Conservation (phyloP, 257 asterid genomes). For the Fraxinus anomala region DNA sequence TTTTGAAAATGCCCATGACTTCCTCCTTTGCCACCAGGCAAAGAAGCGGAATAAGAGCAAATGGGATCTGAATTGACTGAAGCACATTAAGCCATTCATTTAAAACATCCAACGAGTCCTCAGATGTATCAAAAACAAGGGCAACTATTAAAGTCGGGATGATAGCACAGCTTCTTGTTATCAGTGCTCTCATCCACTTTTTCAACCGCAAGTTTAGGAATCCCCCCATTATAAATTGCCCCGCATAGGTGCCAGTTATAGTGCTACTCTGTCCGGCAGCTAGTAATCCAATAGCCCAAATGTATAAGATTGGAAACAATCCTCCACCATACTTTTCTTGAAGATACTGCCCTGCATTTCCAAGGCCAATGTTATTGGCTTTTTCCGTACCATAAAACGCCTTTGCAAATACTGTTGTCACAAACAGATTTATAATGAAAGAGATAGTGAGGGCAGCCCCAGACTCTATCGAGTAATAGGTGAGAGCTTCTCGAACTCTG, state of each 20-base stretch:
- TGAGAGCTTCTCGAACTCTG: conserved; percentile 68
- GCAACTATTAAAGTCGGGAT: conserved; percentile 74
- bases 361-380: conserved; percentile 69
- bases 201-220: conserved; percentile 62
- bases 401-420: conserved; percentile 77
- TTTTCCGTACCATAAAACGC: conserved; percentile 66
- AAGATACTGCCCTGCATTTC: conserved; percentile 74
- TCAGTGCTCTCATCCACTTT: conserved; percentile 76
- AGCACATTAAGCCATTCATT: conserved; percentile 86
- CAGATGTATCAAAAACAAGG: conserved; percentile 64
- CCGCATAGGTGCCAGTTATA: conserved; percentile 79
- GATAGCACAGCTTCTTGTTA: conserved; percentile 75
- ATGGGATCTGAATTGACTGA: conserved; percentile 80
- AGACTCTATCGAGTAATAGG: conserved; percentile 75
- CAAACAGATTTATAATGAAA: conserved; percentile 67
- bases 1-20: conserved; percentile 77
- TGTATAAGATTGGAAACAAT: conserved; percentile 61
- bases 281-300: conserved; percentile 77
- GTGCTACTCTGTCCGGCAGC: conserved; percentile 93
- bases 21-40: conserved; percentile 75
- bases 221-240: conserved; percentile 85
- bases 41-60: conserved; percentile 80
- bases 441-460: conserved; percentile 63
- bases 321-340: conserved; percentile 82
- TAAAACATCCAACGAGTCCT: conserved; percentile 61